phyloP scores from a whole-genome alignment of 164 flowering plant species.

The Vitis vinifera region DNA sequence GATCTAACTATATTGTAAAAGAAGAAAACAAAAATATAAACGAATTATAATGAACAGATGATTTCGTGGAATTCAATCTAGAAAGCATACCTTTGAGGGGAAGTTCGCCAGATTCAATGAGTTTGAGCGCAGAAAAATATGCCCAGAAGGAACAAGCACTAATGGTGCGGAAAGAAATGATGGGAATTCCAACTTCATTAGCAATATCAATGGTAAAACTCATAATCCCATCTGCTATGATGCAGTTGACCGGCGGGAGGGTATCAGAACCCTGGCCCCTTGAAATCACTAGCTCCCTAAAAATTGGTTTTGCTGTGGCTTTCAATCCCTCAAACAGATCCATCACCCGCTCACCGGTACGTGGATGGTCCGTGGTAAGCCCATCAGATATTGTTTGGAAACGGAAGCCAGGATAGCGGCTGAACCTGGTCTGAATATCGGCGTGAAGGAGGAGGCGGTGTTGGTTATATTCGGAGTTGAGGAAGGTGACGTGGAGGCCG shows the following conservation, averaged over 20 bases:
- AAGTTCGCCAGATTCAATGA: conserved; percentile 27
- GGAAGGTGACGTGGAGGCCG: conserved; percentile 31
- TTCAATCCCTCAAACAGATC: conserved; percentile 15
- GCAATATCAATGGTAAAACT: conserved; percentile 36
- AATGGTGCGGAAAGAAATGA: conserved; percentile 28
- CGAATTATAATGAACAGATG: not conserved
- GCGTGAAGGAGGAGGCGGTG: conserved; percentile 17
- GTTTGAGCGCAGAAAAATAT: conserved; percentile 25
- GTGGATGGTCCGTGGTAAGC: conserved; percentile 27
- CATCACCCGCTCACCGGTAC: not conserved
- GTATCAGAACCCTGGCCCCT: not conserved
- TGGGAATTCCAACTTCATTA: conserved; percentile 35
- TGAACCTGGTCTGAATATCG: conserved; percentile 20
- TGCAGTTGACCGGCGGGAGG: conserved; percentile 25
- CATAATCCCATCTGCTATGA: conserved; percentile 46
- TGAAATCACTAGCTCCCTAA: conserved; percentile 29
- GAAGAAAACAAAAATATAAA: not conserved
- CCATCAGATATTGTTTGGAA: conserved; percentile 41
- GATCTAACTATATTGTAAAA: not conserved
- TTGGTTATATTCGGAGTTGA: conserved; percentile 24
- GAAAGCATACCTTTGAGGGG: conserved; percentile 25
- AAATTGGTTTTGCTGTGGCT: conserved; percentile 12
- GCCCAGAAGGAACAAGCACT: conserved; percentile 44
- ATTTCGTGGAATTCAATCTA: not conserved
- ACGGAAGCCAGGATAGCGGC: conserved; percentile 22